Evolutionary conservation across 768 basidiomycete species (phyloP), one percentile per base, ranked within the genome.

Genomic region (Coprinopsis strossmayeri): DNA sequence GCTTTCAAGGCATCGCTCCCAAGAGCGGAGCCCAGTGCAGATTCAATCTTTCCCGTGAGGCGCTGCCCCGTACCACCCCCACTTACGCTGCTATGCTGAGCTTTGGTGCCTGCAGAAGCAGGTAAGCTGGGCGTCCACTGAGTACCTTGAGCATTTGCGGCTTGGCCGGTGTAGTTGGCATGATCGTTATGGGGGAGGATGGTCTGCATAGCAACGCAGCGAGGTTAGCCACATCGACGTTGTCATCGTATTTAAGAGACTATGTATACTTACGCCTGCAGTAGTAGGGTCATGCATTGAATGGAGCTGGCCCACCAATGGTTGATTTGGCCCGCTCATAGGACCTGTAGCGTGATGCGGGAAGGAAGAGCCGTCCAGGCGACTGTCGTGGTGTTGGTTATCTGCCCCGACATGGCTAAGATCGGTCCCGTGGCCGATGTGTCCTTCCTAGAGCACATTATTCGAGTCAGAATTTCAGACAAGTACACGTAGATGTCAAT

Each of bases 11-110:
- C 59, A 24, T 64, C 64, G 57, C 73, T 76, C 15, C 77, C 72
- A 30, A 79, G 59, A 34, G 72, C 47, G 9, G 64, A 53, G 3
- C 77, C 77, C 23, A 75, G 58, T 13, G 70, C 70, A 1, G 69
- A 68, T 59, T 78, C 74, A 30, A 75, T 61, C 55, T 77, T 78
- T 25, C 77, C 76, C 3, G 69, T 65, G 20, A 70, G 53, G 3
- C 64, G 56, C n/a, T 61, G 56, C 0, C 68, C 70, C n/a, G 57
- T 56, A 21, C 65, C 64, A 10, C 58, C 50, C 5, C 56, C 10
- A 10, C 21, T 25, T 5, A 23, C 17, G 13, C 10, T 42, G 23
- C 21, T 11, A 9, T 24, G 40, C 11, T 21, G 18, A 10, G 21
- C 18, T 10, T 4, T 12, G 18, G 3, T 4, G 5, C 40, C 5